Base-by-base conservation (phyloP, 306 rosid species). In the Ziziphus jujuba region DNA sequence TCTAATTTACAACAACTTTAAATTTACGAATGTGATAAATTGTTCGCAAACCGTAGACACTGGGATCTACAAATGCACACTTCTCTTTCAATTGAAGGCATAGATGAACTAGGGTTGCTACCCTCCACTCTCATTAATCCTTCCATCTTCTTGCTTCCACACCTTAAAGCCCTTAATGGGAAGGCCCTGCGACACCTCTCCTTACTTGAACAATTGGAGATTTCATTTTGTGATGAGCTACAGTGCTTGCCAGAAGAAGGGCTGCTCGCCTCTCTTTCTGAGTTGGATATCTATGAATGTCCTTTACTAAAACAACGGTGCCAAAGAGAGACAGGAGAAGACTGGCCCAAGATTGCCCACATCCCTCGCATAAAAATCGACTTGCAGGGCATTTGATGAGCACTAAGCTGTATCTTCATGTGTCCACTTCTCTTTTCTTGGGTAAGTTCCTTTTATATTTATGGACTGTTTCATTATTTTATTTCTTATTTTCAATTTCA, bases 271-370 rank as follows among this genome's bases (percentile, higher is more conserved):
- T 69, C 72, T 16, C 62, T 73, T 51, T 40, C 60, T 38, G 0
- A 0, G 9, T 21, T 72, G 9, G 0, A 0, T 0, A 62, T 77
- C 57, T 0, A 0, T 0, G 0, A 2, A 0, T 80, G 77, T 44
- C 45, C 63, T 5, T 53, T 54, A 9, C 72, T 79, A 15, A 11
- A 36, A 33, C 15, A 9, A 15, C 28, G 61, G 15, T 59, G 59
- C 34, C 11, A 14, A 21, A 72, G 43, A 36, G 71, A 49, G 10
- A 57, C 19, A n/a, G 80, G 78, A 0, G 11, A 80, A 62, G 84
- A 75, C 14, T 80, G 77, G 77, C 45, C 24, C 21, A 66, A 75
- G 65, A 80, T 80, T 66, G 15, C 47, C 15, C 78, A 72, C 55
- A 67, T 80, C 53, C 34, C 9, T 2, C 0, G 0, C n/a, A 31